Conservation (phyloP, 2,329 filamentous ascomycete genomes). For the Penicillium sp. region DNA sequence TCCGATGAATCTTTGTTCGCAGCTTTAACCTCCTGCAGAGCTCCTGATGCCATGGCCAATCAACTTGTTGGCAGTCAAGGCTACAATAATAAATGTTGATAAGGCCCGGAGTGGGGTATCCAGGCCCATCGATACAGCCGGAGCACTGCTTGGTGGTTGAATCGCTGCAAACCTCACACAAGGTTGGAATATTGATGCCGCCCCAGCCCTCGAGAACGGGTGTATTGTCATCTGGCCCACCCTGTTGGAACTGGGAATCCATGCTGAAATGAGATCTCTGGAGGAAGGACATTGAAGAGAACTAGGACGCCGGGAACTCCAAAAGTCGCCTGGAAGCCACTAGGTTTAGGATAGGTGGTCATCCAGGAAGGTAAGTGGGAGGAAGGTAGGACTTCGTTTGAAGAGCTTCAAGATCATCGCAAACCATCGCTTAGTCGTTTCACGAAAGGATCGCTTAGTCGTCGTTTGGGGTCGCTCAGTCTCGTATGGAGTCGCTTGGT, state of each 20-base stretch:
- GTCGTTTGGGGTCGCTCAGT: no score
- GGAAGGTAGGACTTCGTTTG: neutral
- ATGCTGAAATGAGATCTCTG: no score
- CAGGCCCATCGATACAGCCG: neutral
- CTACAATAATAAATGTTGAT: neutral
- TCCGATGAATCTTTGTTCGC: neutral
- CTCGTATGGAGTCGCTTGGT: no score
- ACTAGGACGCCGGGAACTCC: no score
- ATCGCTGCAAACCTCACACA: neutral
- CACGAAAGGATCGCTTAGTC: no score
- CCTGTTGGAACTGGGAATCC: no score
- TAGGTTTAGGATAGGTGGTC: neutral
- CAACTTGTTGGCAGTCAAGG: neutral
- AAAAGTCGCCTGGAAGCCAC: no score
- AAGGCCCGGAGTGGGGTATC: neutral
- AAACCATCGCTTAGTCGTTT: neutral
- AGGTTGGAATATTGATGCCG: no score
- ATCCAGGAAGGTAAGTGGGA: no score
- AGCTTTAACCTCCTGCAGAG: neutral
- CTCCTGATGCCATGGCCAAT: neutral
- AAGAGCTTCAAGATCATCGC: neutral
- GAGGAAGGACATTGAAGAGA: no score
- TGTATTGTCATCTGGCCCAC: neutral
- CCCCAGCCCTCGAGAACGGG: neutral
- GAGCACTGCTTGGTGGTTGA: neutral